Conservation (phyloP, 148 eudicot genomes). For the Pouteria glomerata region DNA sequence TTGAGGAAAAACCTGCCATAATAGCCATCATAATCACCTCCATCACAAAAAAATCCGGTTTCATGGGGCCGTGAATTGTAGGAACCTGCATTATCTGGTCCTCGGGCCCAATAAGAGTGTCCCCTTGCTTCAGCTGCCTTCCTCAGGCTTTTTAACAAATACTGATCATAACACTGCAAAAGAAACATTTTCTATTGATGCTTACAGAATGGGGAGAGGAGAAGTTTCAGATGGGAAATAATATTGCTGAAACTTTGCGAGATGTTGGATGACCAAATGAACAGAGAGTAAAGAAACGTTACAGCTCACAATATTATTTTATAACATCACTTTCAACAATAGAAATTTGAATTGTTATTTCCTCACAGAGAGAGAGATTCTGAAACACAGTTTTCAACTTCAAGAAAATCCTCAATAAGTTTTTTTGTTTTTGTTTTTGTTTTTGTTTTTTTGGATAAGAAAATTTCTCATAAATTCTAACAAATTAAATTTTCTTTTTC, state of each 20-base stretch:
- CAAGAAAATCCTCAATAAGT: too few species aligned
- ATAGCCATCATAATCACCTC: constrained; percentile 93
- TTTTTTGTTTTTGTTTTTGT: neutral
- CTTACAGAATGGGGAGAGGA: constrained; percentile 1
- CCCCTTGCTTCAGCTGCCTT: constrained; percentile 90
- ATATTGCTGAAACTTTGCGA: neutral
- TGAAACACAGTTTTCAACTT: neutral
- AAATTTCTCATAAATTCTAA: too few species aligned
- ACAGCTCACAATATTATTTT: neutral
- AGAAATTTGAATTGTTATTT: neutral
- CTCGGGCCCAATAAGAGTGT: constrained; percentile 80
- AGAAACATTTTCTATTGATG: neutral
- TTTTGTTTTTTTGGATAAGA: neutral
- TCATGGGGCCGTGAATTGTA: constrained; percentile 92
- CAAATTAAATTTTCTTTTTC: too few species aligned
- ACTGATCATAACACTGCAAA: constrained; percentile 91
- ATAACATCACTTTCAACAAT: neutral
- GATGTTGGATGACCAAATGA: constrained; percentile 4
- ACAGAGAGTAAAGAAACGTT: neutral
- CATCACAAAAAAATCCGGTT: constrained; percentile 93
- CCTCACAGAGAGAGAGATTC: neutral
- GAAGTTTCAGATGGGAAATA: constrained; percentile 6
- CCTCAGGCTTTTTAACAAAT: constrained; percentile 71
- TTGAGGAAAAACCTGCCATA: constrained; percentile 90
- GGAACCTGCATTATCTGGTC: constrained; percentile 89